Base-by-base conservation (phyloP, 768 basidiomycete species). In the Agrocybe chaxingu region DNA sequence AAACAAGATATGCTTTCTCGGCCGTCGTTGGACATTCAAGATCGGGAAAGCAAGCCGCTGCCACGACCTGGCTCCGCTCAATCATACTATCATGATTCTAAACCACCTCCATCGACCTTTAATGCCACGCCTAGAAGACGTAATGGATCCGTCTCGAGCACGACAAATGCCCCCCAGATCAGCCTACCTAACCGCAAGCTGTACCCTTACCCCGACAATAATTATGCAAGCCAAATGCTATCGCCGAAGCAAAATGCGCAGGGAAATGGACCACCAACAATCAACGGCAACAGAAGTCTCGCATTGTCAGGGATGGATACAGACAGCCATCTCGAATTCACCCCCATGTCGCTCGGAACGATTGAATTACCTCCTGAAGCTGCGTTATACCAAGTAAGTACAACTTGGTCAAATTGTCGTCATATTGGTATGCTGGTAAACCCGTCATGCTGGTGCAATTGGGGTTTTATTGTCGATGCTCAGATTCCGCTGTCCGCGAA, bases 381-480 rank as follows among this genome's bases (percentile, higher is more conserved):
- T 55, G 62, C 63, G 35, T 57, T 67, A 54, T 67, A 62, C 58
- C 69, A 68, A 64, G 69, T 69, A 54, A 63, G 69, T 59, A 40
- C 24, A 42, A 16, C 52, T 45, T 49, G 29, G 42, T 53, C 47
- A 45, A 11, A 33, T 42, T 52, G 37, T 37, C 47, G 33, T 37
- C 43, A 40, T 54, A 53, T 54, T 32, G 31, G n/a, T 54, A 48
- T 54, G 40, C 47, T 51, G 38, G 19, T 47, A 40, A 47, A 44
- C 39, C 30, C 39, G 24, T 55, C 43, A 16, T 48, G 37, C 32
- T 45, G 39, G 47, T 43, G 48, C 47, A 46, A 54, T 36, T 40
- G 42, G 47, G 62, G 58, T 59, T 62, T 63, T 58, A 62, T 58
- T 54, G 45, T 57, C 42, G 47, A 43, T 42, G 45, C 57, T 52